Base-by-base conservation (phyloP, 108 stramenopile species). In the Cylindrotheca closterium region DNA sequence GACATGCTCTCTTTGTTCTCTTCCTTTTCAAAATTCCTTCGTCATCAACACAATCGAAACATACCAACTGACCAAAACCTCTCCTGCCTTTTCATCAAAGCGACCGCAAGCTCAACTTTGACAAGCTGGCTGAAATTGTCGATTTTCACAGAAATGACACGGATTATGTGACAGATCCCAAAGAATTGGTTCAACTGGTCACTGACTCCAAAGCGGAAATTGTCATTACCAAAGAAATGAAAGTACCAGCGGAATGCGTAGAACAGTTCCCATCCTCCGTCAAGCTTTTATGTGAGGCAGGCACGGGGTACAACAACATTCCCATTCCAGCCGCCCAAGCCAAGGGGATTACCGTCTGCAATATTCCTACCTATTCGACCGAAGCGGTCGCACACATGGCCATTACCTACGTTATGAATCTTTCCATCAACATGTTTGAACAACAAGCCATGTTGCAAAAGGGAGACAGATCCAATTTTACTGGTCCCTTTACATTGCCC, bases 271-370 rank as follows among this genome's bases (percentile, higher is more conserved):
- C 87, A 12, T 19, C 70, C 15, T 65, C 77, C 2, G 85, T 95
- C 23, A 88, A 80, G 67, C 64, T 92, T 2, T 51, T 95, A 26
- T 88, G 86, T 60, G 94, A 95, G 70, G 87, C 91, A 0, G 94
- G 94, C 3, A 95, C 94, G 2, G 94, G 94, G 37, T 95, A 89
- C 80, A 95, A 95, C 74, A 95, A 95, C 59, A 71, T 88, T n/a
- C 89, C 90, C 4, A 71, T 87, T 25, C 28, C 37, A 18, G 62
- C 55, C 0, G 83, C 83, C 10, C 74, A 75, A 1, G 71, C 67
- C 17, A 33, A 45, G 2, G 65, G 73, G 29, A 77, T 95, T 17
- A 55, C 68, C 21, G 91, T 95, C 5, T 82, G 73, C 53, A 92
- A 92, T 52, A 67, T 91, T 42, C 94, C 94, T 1, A 92, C 89